Evolutionary conservation across 192 early-diverging fungal genomes (phyloP).

Genomic region (Thamnidium elegans): DNA sequence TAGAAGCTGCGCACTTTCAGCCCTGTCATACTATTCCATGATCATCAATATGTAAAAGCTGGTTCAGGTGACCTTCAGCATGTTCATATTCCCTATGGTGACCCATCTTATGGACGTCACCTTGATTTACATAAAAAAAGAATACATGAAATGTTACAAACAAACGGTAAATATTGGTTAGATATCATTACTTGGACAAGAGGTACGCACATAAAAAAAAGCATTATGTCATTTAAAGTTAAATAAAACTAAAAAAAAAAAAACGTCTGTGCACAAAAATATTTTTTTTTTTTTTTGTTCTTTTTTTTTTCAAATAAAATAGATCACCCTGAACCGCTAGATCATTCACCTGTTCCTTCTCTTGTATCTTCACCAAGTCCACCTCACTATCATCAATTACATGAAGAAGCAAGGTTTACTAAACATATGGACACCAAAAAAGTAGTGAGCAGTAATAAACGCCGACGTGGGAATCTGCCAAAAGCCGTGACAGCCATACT

Average conservation of each 20-base stretch:
- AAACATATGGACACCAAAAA: neutral
- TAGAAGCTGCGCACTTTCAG: slow-evolving; percentile 35
- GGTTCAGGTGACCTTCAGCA: slow-evolving; percentile 27
- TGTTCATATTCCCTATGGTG: slow-evolving; percentile 28
- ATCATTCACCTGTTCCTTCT: slow-evolving; percentile 27
- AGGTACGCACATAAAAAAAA: slow-evolving; percentile 15
- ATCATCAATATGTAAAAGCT: slow-evolving; percentile 30
- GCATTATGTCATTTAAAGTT: neutral
- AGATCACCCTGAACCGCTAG: slow-evolving; percentile 9
- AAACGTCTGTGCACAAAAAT: slow-evolving; percentile 1
- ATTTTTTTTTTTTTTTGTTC: no score
- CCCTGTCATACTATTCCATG: slow-evolving; percentile 40
- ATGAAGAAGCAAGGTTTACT: neutral
- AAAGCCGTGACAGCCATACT: slow-evolving; percentile 46
- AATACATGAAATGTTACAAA: slow-evolving; percentile 34
- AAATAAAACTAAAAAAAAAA: slow-evolving; percentile 7
- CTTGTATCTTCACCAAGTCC: slow-evolving; percentile 25
- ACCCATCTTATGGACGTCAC: slow-evolving; percentile 28
- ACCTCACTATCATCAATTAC: slow-evolving; percentile 12
- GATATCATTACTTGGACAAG: slow-evolving; percentile 26
- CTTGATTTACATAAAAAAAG: slow-evolving; percentile 29
- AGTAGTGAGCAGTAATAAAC: slow-evolving; percentile 15
- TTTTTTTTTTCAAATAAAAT: slow-evolving; percentile 5
- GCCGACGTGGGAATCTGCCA: slow-evolving; percentile 47
- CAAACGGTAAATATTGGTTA: slow-evolving; percentile 34